phyloP scores from a whole-genome alignment of 2,329 filamentous ascomycete species.

The Purpureocillium lavendulum region DNA sequence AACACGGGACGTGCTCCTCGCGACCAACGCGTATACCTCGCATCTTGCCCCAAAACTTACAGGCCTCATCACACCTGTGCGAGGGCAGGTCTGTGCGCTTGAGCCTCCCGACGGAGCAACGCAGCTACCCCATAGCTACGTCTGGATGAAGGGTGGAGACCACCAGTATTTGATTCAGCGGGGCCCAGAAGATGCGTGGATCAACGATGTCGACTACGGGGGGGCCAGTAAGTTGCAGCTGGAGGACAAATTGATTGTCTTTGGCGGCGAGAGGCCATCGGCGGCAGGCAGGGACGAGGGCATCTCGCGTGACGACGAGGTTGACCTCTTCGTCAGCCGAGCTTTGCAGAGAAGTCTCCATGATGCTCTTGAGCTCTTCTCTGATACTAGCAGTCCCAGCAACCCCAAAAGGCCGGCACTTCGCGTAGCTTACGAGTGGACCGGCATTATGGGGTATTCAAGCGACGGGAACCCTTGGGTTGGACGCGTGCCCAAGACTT shows the following conservation, averaged over 20 bases:
- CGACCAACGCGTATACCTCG: constrained; percentile 80
- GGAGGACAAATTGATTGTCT: constrained; percentile 48
- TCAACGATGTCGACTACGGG: no score
- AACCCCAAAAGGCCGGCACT: constrained; percentile 31
- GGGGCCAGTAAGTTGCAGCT: constrained; percentile 22
- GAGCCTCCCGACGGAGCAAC: constrained; percentile 37
- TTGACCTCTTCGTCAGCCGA: constrained; percentile 46
- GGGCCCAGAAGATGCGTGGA: no score
- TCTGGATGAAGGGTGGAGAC: constrained; percentile 49
- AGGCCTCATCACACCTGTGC: constrained; percentile 66
- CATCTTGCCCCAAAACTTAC: constrained; percentile 61
- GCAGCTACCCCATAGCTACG: constrained; percentile 50
- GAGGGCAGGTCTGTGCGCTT: constrained; percentile 65
- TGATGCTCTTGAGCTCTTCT: constrained; percentile 33
- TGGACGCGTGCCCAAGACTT: constrained; percentile 47
- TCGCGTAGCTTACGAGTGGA: constrained; percentile 57
- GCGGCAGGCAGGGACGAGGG: constrained; percentile 40
- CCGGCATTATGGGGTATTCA: constrained; percentile 72
- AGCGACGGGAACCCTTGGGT: constrained; percentile 64
- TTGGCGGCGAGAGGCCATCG: constrained; percentile 60
- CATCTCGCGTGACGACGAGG: constrained; percentile 47
- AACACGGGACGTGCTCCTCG: constrained; percentile 60
- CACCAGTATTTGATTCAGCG: constrained; percentile 68
- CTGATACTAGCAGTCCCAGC: constrained; percentile 10
- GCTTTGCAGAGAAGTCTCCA: constrained; percentile 44